Base-by-base conservation (phyloP, 805 yeast genomes). In the Yarrowia bubula region DNA sequence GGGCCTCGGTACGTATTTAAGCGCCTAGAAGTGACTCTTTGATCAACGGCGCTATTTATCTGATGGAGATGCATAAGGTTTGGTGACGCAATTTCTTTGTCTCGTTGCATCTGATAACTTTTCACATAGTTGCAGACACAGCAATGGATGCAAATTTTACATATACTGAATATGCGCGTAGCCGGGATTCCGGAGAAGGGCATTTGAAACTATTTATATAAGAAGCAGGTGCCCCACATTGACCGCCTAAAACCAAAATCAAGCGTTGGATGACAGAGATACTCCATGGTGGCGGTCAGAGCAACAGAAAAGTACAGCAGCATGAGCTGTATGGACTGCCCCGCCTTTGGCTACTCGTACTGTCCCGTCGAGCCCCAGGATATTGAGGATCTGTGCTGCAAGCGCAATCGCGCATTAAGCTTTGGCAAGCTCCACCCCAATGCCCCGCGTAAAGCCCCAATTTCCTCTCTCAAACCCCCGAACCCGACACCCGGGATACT, bases 361-460 rank as follows among this genome's bases (percentile, higher is more conserved):
- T 44, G 64, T n/a, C 43, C 50, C 2, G 64, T 58, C 3, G 64
- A 33, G 18, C 64, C 41, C 35, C 51, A 15, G 18, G 64, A 58
- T 11, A 58, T 58, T n/a, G 64, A 58, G 22, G 64, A 58, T 15
- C 31, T 58, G 28, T 58, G 64, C 28, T 44, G 64, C 41, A 43
- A 14, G 35, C 41, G 43, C 15, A 31, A 55, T 33, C 35, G 9
- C 35, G 51, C 33, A 43, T 32, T 58, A n/a, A 58, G 33, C 51
- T 33, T 58, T 22, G 35, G 15, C 35, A 43, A 43, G 35, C 38
- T 17, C 14, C 32, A 28, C 38, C 3, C 33, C 28, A 57, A 6
- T 32, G 32, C 41, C 14, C 35, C 43, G 42, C 41, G 41, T 43
- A 10, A n/a, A 28, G 33, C 33, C 28, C 11, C 10, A 55, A 5